Percentiles rank a stretch among this genome's conserved stretches.
phyloP scores from a whole-genome alignment of 495 filamentous ascomycete genomes.

The Penicillium manginii region DNA sequence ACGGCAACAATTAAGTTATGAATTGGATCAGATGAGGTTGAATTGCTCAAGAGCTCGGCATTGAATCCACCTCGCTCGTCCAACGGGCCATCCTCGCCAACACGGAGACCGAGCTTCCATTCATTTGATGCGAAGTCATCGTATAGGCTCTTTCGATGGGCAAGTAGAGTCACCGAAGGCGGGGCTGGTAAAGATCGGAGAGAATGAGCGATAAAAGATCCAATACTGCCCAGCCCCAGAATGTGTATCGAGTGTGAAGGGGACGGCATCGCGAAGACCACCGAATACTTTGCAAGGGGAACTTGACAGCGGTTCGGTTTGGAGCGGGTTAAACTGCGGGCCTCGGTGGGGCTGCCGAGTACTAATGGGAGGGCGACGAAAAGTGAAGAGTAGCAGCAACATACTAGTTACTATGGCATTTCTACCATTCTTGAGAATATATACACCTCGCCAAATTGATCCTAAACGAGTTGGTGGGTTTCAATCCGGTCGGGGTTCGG shows the following conservation, averaged over 20 bases:
- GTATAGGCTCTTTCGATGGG: constrained; percentile 36
- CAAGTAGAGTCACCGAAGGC: constrained; percentile 54
- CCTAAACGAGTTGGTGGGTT: too few species aligned
- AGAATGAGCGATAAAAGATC: constrained; percentile 55
- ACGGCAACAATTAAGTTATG: constrained; percentile 29
- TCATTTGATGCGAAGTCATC: constrained; percentile 20
- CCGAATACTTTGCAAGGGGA: background rate
- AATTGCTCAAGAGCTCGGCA: constrained; percentile 16
- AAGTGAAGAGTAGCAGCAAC: too few species aligned
- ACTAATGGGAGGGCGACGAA: too few species aligned
- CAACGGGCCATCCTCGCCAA: constrained; percentile 21
- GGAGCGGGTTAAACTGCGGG: background rate
- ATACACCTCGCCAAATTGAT: too few species aligned
- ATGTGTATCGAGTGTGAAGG: constrained; percentile 42
- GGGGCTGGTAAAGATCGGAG: constrained; percentile 50
- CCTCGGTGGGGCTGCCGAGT: background rate
- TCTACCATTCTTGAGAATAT: too few species aligned
- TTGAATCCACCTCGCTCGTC: constrained; percentile 17
- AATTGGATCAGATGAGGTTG: constrained; percentile 14
- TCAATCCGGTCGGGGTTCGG: too few species aligned
- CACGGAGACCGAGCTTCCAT: constrained; percentile 22
- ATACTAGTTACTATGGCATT: too few species aligned
- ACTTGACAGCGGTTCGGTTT: background rate
- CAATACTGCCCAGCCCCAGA: constrained; percentile 55
- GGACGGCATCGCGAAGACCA: background rate